A percentile compares a stretch with the other conserved stretches of the same genome.
These are phyloP conservation scores for Pezizomycotina sp. DNA, from an alignment of 2,329 filamentous ascomycete genomes.

Conservation along the genomic window DNA sequence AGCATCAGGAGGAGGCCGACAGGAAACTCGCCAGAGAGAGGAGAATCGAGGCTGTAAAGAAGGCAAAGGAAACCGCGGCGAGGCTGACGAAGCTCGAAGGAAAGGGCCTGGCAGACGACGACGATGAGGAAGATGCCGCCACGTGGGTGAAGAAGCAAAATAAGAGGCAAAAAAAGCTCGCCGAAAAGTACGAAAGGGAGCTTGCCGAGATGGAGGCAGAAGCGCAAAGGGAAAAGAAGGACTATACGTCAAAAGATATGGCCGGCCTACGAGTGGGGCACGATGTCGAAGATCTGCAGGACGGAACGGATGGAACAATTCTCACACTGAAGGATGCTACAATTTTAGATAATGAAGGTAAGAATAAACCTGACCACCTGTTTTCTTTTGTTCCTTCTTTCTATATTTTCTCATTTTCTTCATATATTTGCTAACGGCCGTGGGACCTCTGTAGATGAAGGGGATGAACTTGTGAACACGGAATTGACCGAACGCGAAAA, in stretches of 20 bases:
- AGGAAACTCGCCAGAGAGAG: conserved; percentile 60
- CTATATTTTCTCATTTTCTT: no score
- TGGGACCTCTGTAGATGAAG: no score
- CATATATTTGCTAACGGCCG: no score
- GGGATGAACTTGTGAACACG: conserved; percentile 74
- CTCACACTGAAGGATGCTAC: conserved; percentile 87
- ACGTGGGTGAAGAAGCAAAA: conserved; percentile 79
- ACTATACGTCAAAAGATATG: conserved; percentile 74
- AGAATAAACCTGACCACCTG: conserved; percentile 4
- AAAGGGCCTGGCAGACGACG: conserved; percentile 62
- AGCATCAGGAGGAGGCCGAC: conserved; percentile 51
- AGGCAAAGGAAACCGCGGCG: conserved; percentile 68
- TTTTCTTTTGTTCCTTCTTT: not conserved
- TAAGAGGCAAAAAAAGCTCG: conserved; percentile 85
- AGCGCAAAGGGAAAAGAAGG: conserved; percentile 42
- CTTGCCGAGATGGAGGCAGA: conserved; percentile 51
- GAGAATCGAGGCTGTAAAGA: conserved; percentile 67
- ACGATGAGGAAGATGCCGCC: conserved; percentile 47
- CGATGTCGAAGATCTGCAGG: conserved; percentile 63
- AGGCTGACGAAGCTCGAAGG: conserved; percentile 62
- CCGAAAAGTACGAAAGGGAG: conserved; percentile 50
- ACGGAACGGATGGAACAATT: conserved; percentile 64
- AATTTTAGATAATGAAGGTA: conserved; percentile 59
- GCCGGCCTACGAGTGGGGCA: conserved; percentile 86
- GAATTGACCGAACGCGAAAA: conserved; percentile 55